Percentiles rank a stretch among this genome's conserved stretches.
Evolutionary conservation across 305 asterid genomes (phyloP).

Genomic region (Euphrasia arctica): DNA sequence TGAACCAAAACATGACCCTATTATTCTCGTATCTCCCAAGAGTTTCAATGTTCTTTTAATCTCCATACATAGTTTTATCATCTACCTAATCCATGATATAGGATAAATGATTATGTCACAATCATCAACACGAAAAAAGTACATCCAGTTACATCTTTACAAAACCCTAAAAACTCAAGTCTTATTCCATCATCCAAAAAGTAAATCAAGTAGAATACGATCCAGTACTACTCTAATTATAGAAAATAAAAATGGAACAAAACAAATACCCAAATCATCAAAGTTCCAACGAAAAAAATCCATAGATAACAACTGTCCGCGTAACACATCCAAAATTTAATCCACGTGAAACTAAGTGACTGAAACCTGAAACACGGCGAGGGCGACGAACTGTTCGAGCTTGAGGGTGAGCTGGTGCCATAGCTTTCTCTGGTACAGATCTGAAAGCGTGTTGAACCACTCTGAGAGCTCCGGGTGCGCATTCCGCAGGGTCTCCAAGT

Average conservation of each 20-base stretch:
- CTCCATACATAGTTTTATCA: neutral
- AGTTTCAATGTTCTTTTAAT: constrained; percentile 4
- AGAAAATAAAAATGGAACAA: constrained; percentile 17
- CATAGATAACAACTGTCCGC: neutral
- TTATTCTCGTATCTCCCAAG: neutral
- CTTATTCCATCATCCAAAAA: constrained; percentile 22
- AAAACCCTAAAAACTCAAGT: constrained; percentile 33
- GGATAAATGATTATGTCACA: neutral
- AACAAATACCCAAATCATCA: constrained; percentile 16
- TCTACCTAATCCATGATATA: constrained; percentile 11
- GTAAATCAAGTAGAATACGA: constrained; percentile 12
- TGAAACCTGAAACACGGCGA: constrained; percentile 77
- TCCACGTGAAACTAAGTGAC: constrained; percentile 9
- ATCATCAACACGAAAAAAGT: neutral
- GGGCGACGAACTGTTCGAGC: constrained; percentile 94
- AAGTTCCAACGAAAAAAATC: neutral
- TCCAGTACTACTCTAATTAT: constrained; percentile 1
- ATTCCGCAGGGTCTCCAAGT: constrained; percentile 65
- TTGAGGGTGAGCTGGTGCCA: constrained; percentile 96
- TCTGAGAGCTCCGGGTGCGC: constrained; percentile 89
- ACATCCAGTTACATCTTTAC: neutral
- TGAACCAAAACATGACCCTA: neutral
- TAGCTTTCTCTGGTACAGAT: constrained; percentile 94
- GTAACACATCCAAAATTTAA: constrained; percentile 20
- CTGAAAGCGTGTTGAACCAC: constrained; percentile 81